phyloP scores from a whole-genome alignment of 164 flowering plant species.

The Liquidambar formosana region DNA sequence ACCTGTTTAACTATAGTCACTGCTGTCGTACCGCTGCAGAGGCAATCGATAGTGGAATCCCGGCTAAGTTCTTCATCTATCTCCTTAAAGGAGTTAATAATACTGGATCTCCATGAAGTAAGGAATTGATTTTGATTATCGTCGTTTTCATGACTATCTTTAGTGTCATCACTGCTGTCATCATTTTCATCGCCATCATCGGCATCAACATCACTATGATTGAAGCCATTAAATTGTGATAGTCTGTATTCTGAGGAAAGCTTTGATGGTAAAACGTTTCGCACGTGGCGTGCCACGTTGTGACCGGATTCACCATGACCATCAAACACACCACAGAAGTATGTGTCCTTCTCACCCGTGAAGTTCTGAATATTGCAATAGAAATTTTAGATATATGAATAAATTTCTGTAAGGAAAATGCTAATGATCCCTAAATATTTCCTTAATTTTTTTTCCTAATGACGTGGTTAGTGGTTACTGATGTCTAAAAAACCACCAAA shows the following conservation, averaged over 20 bases:
- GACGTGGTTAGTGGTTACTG: no score
- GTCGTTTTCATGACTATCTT: not conserved
- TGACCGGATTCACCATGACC: constrained; percentile 91
- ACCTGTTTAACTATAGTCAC: constrained; percentile 71
- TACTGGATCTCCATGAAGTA: constrained; percentile 44
- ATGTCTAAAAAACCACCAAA: no score
- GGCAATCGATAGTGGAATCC: constrained; percentile 39
- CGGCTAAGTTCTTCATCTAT: constrained; percentile 60
- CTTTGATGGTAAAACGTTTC: constrained; percentile 64
- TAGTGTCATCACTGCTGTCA: constrained; percentile 5
- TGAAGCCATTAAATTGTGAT: constrained; percentile 5
- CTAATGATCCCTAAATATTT: no score
- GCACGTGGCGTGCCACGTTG: constrained; percentile 56
- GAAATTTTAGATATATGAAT: no score
- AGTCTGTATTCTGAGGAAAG: constrained; percentile 34
- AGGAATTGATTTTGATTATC: constrained; percentile 8
- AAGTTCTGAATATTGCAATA: constrained; percentile 47
- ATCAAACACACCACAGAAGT: constrained; percentile 79
- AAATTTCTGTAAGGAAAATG: no score
- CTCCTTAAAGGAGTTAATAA: constrained; percentile 52
- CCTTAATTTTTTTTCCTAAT: no score
- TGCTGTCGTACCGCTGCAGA: constrained; percentile 76
- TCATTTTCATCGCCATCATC: not conserved
- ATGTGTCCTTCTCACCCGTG: constrained; percentile 44
- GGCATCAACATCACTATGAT: not conserved